These are phyloP conservation scores for Amanita rubescens DNA, from an alignment of 768 basidiomycete species.

Conservation along the genomic window DNA sequence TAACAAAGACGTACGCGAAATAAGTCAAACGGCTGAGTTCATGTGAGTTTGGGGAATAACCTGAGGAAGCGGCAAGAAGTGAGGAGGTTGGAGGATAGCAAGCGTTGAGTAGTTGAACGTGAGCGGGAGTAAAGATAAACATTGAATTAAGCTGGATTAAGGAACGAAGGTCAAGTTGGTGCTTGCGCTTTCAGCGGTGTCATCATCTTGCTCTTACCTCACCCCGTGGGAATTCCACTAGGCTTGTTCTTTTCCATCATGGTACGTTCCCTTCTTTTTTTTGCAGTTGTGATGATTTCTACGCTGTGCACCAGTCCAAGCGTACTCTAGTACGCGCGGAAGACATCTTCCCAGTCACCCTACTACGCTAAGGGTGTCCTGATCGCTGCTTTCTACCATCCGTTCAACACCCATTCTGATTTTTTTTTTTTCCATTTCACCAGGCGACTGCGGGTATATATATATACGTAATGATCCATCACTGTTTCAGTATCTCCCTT, in stretches of 20 bases:
- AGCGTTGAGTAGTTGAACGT: conserved; percentile 74
- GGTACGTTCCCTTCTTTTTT: conserved; percentile 16
- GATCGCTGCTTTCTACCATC: conserved; percentile 21
- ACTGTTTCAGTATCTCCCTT: not conserved
- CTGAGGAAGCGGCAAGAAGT: conserved; percentile 66
- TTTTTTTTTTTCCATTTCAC: too few species aligned
- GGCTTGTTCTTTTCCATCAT: conserved; percentile 4
- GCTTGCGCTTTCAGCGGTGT: conserved; percentile 4
- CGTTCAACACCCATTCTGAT: not conserved
- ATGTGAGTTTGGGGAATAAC: conserved; percentile 75
- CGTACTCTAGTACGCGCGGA: conserved; percentile 31
- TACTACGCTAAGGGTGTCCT: conserved; percentile 47
- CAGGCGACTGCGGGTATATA: not conserved
- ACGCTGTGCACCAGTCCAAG: conserved; percentile 58
- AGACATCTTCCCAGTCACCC: conserved; percentile 40
- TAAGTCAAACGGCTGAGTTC: conserved; percentile 82
- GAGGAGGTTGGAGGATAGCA: conserved; percentile 81
- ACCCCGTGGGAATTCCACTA: conserved; percentile 4
- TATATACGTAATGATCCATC: too few species aligned
- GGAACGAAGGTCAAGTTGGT: conserved; percentile 5
- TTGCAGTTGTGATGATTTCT: conserved; percentile 31
- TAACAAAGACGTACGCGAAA: conserved; percentile 46
- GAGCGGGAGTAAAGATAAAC: conserved; percentile 77
- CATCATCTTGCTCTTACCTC: not conserved
- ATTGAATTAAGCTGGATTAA: conserved; percentile 26